Evolutionary conservation across 1,284 basidiomycete genomes (phyloP).

Genomic region (Tetrapyrgos nigripes): DNA sequence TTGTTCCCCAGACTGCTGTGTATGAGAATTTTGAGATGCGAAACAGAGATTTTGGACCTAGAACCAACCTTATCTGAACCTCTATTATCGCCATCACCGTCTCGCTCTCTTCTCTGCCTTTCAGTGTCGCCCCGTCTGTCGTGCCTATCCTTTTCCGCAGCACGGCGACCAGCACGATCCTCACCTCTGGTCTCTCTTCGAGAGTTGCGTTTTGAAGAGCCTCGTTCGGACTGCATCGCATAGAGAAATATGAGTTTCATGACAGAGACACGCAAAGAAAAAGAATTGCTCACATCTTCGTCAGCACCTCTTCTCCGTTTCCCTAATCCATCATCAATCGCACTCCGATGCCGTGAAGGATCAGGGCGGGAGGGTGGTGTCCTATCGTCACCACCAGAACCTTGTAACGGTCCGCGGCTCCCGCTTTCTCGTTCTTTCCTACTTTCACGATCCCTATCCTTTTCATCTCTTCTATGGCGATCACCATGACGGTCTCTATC

Average conservation of each 20-base stretch:
- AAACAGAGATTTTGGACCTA: neutral
- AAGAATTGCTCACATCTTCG: conserved; percentile 78
- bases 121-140: conserved; percentile 73
- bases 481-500: conserved; percentile 50
- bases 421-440: conserved; percentile 60
- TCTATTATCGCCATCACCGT: conserved; percentile 56
- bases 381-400: conserved; percentile 52
- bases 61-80: conserved; percentile 62
- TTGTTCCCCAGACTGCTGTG: neutral
- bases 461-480: conserved; percentile 32
- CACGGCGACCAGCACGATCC: conserved; percentile 75
- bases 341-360: conserved; percentile 55
- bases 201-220: conserved; percentile 68
- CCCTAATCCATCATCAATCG: conserved; percentile 59
- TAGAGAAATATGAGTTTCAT: conserved; percentile 21
- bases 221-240: conserved; percentile 69
- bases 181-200: conserved; percentile 77
- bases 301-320: conserved; percentile 70
- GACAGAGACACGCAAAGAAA: conserved; percentile 16
- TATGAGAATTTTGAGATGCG: neutral
- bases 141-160: conserved; percentile 68
- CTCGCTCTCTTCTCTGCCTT: conserved; percentile 66
- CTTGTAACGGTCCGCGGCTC: conserved; percentile 47
- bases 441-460: conserved; percentile 49
- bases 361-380: conserved; percentile 64